Evolutionary conservation across 768 basidiomycete species (phyloP).

Genomic region (Panaeolus cyanescens): DNA sequence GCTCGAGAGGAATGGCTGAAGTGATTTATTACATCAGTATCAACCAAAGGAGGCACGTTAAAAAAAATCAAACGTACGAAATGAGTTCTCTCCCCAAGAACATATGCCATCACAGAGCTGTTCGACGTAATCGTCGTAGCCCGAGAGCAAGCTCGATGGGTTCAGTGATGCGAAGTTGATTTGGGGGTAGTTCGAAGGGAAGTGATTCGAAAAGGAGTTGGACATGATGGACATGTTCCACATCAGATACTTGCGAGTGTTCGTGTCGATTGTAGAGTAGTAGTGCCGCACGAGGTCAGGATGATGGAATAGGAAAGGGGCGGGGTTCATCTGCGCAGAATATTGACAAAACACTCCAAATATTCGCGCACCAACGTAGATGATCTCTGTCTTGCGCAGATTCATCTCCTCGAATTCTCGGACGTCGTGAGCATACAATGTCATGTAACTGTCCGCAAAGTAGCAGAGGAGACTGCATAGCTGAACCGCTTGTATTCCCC

Average conservation of each 20-base stretch:
- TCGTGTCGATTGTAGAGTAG: neutral
- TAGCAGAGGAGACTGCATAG: neutral
- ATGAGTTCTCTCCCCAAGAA: neutral
- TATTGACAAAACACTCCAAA: neutral
- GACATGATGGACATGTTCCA: too few relatives aligned
- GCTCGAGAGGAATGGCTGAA: too few relatives aligned
- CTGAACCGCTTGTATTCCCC: neutral
- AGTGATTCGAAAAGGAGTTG: too few relatives aligned
- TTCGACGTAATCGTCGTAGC: neutral
- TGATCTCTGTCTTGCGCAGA: neutral
- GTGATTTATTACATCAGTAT: too few relatives aligned
- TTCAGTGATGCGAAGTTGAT: too few relatives aligned
- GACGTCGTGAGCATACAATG: neutral
- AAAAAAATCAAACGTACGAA: neutral
- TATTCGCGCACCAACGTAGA: neutral
- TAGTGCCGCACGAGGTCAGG: neutral
- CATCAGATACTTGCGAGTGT: too few relatives aligned
- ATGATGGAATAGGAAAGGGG: neutral
- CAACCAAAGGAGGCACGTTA: too few relatives aligned
- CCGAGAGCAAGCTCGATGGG: too few relatives aligned
- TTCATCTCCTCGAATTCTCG: neutral
- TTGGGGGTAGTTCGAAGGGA: too few relatives aligned
- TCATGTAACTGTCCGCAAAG: neutral
- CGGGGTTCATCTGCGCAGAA: neutral
- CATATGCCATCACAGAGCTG: neutral